A percentile compares a stretch with the other conserved stretches of the same genome.
Evolutionary conservation across 2,329 filamentous ascomycete species (phyloP).

Genomic region (Incumbomyces delicatus): DNA sequence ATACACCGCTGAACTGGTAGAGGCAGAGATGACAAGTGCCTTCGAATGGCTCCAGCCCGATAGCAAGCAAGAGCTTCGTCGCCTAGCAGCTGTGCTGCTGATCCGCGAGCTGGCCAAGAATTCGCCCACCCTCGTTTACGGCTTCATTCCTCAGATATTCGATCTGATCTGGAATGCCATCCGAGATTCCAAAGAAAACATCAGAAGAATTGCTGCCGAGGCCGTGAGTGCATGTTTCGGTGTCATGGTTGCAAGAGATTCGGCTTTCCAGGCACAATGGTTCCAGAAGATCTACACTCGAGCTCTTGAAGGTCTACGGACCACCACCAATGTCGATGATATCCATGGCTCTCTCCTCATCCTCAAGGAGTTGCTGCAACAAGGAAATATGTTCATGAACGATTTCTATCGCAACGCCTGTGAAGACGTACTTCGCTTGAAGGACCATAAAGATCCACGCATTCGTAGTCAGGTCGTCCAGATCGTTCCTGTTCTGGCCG

Average conservation of each 20-base stretch:
- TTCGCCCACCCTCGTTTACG: slow-evolving; percentile 89
- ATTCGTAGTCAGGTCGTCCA: slow-evolving; percentile 84
- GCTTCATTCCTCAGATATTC: slow-evolving; percentile 89
- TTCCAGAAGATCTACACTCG: slow-evolving; percentile 87
- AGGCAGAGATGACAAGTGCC: slow-evolving; percentile 92
- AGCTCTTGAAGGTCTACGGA: slow-evolving; percentile 66
- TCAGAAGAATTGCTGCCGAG: slow-evolving; percentile 82
- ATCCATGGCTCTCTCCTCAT: slow-evolving; percentile 92
- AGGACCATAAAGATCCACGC: slow-evolving; percentile 80
- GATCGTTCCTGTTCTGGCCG: slow-evolving; percentile 84
- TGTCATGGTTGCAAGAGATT: slow-evolving; percentile 88
- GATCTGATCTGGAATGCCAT: slow-evolving; percentile 94
- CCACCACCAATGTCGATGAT: slow-evolving; percentile 65
- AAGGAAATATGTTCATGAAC: slow-evolving; percentile 99
- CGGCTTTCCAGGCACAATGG: slow-evolving; percentile 75
- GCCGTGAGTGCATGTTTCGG: slow-evolving; percentile 91
- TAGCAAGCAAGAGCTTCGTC: slow-evolving; percentile 70
- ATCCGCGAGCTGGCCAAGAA: slow-evolving; percentile 84
- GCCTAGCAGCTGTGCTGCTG: slow-evolving; percentile 86
- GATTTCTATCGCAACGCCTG: slow-evolving; percentile 85
- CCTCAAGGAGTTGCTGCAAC: slow-evolving; percentile 82
- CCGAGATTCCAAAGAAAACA: slow-evolving; percentile 79
- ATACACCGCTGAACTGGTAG: slow-evolving; percentile 87
- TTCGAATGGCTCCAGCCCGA: slow-evolving; percentile 96
- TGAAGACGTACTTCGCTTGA: slow-evolving; percentile 83